Base-by-base conservation (phyloP, 2,329 filamentous ascomycete species). In the Aspergillus unguis region DNA sequence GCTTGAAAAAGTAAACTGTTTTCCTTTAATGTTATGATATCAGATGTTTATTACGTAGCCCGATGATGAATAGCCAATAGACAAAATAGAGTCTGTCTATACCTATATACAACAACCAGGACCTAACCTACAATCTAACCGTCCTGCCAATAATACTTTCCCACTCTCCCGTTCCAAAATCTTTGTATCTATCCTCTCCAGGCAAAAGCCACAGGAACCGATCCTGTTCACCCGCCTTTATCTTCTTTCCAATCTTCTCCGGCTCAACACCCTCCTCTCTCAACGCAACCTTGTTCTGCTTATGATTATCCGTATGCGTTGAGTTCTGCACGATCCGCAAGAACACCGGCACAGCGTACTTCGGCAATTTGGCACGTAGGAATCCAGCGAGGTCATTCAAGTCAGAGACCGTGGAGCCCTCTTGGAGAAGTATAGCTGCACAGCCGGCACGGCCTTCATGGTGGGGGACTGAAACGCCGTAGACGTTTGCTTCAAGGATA, bases 341-440 rank as follows among this genome's bases (percentile, higher is more conserved):
- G 71, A 92, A 92, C 2, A 90, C 71, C 0, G 88, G 88, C 1
- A 92, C 86, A 0, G 88, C 88, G 62, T 91, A 92, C 56, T 79
- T 80, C 0, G 88, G 88, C 25, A 92, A 73, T 46, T 82, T 77
- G 10, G 77, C 75, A 5, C 81, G 78, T 2, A 79, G 77, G 62
- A 86, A 82, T 70, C 68, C 75, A 8, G 88, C 71, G 7, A 91
- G 73, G 0, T 72, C 82, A 7, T 75, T 70, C 64, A 83, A 88
- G 65, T 86, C 79, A 17, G 46, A 23, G 56, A 70, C 64, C 29
- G 73, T 73, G 1, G 74, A 68, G 1, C 70, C 72, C 1, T 80
- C 75, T 4, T 79, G 77, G 43, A 89, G 77, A 79, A 67, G 83
- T 65, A 70, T 70, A 58, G 65, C 82, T 64, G 64, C 86, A 60